Percentiles rank a stretch among this genome's conserved stretches.
phyloP scores from a whole-genome alignment of 2,329 filamentous ascomycete genomes.

The Endoconidiophora laricicola region DNA sequence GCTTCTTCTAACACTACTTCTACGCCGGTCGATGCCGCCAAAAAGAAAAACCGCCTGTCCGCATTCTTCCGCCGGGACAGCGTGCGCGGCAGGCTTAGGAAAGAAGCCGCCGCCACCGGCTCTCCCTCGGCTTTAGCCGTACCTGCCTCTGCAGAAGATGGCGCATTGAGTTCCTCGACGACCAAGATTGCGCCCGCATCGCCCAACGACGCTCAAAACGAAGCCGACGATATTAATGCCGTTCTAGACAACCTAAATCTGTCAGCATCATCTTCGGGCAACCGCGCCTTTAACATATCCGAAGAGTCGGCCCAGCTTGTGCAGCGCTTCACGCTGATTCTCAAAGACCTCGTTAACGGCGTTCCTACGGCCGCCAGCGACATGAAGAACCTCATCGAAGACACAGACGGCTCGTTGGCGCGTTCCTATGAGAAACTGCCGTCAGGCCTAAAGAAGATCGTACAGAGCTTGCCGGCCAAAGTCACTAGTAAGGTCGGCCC shows the following conservation, averaged over 20 bases:
- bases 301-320: slow-evolving; percentile 69
- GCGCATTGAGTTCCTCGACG: slow-evolving; percentile 13
- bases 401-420: slow-evolving; percentile 43
- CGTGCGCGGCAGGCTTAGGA: too few species aligned
- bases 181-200: slow-evolving; percentile 18
- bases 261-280: slow-evolving; percentile 51
- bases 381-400: slow-evolving; percentile 47
- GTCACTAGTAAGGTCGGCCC: slow-evolving; percentile 61
- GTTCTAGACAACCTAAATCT: slow-evolving; percentile 77
- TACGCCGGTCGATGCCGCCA: slow-evolving; percentile 16
- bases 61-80: slow-evolving; percentile 22
- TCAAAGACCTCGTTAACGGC: slow-evolving; percentile 83
- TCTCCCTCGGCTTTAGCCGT: background rate
- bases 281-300: slow-evolving; percentile 71
- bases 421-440: slow-evolving; percentile 53
- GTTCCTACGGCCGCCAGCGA: slow-evolving; percentile 88
- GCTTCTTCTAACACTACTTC: slow-evolving; percentile 21
- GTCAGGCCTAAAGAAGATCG: slow-evolving; percentile 64
- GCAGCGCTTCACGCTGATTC: slow-evolving; percentile 69
- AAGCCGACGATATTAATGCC: slow-evolving; percentile 55
- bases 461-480: slow-evolving; percentile 70
- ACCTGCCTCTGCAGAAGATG: slow-evolving; percentile 16
- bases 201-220: slow-evolving; percentile 28
- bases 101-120: background rate
- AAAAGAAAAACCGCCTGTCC: slow-evolving; percentile 21